Conservation (phyloP, 1,284 basidiomycete genomes). For the Puccinia triticina region DNA sequence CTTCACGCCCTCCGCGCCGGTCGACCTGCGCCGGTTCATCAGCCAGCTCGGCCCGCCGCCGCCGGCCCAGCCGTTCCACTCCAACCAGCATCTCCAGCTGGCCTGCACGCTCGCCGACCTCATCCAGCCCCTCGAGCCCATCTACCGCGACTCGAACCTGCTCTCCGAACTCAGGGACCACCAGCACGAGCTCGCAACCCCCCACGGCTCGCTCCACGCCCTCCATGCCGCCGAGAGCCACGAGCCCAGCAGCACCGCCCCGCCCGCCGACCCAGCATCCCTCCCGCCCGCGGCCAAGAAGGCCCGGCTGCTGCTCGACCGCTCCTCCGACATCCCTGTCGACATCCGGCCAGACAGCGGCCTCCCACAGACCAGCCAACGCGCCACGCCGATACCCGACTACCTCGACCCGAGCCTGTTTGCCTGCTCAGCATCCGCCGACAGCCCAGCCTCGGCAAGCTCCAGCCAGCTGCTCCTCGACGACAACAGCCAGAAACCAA, state of each 20-base stretch:
- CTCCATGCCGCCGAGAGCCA: constrained; percentile 14
- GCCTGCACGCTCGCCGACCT: constrained; percentile 37
- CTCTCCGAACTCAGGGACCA: constrained; percentile 36
- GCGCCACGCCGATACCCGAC: constrained; percentile 1
- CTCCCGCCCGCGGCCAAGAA: neutral
- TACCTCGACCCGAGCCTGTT: constrained; percentile 37
- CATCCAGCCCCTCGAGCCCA: constrained; percentile 23
- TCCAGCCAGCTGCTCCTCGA: neutral
- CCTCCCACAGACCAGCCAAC: neutral
- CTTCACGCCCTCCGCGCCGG: neutral
- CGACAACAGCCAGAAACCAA: constrained; percentile 32
- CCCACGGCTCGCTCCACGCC: constrained; percentile 44
- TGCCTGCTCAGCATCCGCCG: neutral
- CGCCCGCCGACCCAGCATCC: neutral
- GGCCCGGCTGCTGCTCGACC: constrained; percentile 3
- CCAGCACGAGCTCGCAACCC: constrained; percentile 48
- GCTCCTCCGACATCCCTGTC: constrained; percentile 1
- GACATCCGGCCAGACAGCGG: neutral
- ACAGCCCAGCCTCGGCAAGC: neutral
- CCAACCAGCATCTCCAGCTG: neutral
- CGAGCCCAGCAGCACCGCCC: neutral
- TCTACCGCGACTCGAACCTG: constrained; percentile 42
- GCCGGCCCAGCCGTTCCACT: neutral
- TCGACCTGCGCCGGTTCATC: neutral
- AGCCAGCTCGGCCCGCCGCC: neutral